phyloP scores from a whole-genome alignment of 164 flowering plant species.

The Magnolia sinica region DNA sequence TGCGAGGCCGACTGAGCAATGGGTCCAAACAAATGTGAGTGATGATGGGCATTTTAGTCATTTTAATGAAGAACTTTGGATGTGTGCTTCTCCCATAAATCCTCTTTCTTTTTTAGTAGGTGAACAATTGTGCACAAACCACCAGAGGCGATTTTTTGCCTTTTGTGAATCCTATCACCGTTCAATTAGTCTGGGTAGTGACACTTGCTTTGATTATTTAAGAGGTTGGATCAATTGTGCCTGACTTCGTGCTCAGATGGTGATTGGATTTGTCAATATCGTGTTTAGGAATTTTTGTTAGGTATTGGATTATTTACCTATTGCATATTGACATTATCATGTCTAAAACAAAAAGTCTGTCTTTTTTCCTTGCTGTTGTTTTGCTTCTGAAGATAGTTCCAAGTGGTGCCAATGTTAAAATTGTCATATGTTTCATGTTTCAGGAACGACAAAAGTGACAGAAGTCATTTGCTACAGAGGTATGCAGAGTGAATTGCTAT shows the following conservation, averaged over 20 bases:
- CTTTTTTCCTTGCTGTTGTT: neutral
- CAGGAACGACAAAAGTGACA: slow-evolving; percentile 22
- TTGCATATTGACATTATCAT: neutral
- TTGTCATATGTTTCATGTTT: slow-evolving; percentile 1
- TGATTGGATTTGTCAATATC: neutral
- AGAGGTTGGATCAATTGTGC: neutral
- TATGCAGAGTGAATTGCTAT: neutral
- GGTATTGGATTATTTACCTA: neutral
- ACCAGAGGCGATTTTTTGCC: neutral
- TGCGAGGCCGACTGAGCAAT: slow-evolving; percentile 20
- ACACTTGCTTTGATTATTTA: neutral
- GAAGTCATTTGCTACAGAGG: slow-evolving; percentile 18
- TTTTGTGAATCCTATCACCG: neutral
- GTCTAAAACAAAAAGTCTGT: neutral
- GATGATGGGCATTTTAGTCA: neutral
- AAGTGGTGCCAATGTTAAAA: neutral
- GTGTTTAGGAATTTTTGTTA: neutral
- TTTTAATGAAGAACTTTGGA: neutral
- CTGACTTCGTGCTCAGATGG: neutral
- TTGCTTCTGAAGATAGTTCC: neutral
- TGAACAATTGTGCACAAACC: neutral
- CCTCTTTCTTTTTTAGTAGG: neutral
- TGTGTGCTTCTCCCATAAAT: neutral
- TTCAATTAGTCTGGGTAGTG: neutral
- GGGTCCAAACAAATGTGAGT: slow-evolving; percentile 42